These are phyloP conservation scores for Solanum sitiens DNA, from an alignment of 257 asterid species.

Conservation along the genomic window DNA sequence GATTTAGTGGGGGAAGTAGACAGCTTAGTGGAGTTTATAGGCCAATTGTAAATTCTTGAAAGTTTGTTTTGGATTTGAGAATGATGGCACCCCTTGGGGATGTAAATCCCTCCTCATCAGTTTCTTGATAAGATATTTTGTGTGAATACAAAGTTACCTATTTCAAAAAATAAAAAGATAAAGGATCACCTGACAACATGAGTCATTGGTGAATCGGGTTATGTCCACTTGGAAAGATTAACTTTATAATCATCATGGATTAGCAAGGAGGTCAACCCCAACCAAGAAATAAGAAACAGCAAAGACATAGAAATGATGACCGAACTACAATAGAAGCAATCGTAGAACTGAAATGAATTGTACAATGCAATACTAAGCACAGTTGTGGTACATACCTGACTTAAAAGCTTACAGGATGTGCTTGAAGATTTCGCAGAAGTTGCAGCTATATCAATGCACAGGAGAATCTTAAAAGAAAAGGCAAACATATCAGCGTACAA, in stretches of 20 bases:
- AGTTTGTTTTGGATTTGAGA: too few species aligned
- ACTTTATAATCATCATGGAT: background rate
- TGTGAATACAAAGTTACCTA: background rate
- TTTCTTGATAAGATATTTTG: background rate
- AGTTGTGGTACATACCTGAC: constrained; percentile 51
- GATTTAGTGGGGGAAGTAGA: too few species aligned
- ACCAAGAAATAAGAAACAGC: constrained; percentile 6
- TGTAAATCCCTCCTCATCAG: background rate
- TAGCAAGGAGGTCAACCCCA: background rate
- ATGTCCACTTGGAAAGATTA: background rate
- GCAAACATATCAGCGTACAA: constrained; percentile 7
- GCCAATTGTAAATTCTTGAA: too few species aligned
- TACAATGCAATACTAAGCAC: background rate
- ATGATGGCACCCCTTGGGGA: background rate
- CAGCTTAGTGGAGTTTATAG: too few species aligned
- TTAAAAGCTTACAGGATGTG: constrained; percentile 73
- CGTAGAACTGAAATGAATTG: background rate
- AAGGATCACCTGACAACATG: background rate
- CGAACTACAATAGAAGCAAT: background rate
- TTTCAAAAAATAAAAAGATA: background rate
- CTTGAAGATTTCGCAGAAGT: constrained; percentile 66
- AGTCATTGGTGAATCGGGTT: background rate
- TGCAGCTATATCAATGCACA: constrained; percentile 88
- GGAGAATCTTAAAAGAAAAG: constrained; percentile 57
- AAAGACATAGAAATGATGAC: background rate